Evolutionary conservation across 176 grass and related monocot species (phyloP).

Genomic region (Aechmea fasciata): DNA sequence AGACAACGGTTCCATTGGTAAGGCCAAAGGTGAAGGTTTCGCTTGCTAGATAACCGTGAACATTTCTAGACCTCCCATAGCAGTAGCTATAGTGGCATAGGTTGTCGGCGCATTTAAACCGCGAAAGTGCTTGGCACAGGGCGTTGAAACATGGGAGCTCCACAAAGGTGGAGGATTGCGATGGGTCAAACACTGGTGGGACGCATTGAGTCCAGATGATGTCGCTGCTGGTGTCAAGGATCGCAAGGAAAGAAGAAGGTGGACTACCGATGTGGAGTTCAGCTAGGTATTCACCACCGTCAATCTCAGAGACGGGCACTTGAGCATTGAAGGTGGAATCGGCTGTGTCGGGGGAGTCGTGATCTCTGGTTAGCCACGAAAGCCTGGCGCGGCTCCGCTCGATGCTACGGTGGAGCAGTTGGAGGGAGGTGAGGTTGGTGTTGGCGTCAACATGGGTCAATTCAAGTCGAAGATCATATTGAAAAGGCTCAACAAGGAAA

Average conservation of each 20-base stretch:
- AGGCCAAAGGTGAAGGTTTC: slow-evolving; percentile 45
- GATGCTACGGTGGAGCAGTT: slow-evolving; percentile 44
- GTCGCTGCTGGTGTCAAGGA: slow-evolving; percentile 82
- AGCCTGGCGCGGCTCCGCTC: slow-evolving; percentile 23
- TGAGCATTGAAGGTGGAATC: not conserved
- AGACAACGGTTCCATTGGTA: slow-evolving; percentile 8
- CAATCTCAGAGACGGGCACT: not conserved
- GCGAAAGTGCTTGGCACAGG: slow-evolving; percentile 32
- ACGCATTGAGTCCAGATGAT: slow-evolving; percentile 85
- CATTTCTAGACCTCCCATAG: slow-evolving; percentile 55
- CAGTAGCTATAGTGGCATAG: slow-evolving; percentile 42
- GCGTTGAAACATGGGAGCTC: slow-evolving; percentile 37
- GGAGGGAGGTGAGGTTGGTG: slow-evolving; percentile 21
- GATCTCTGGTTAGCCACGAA: not conserved
- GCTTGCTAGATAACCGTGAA: slow-evolving; percentile 36
- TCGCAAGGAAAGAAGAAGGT: slow-evolving; percentile 35
- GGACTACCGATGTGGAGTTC: slow-evolving; percentile 55
- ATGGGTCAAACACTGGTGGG: slow-evolving; percentile 45
- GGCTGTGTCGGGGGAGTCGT: not conserved
- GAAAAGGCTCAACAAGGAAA: too few species aligned
- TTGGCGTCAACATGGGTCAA: slow-evolving; percentile 46
- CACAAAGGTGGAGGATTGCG: slow-evolving; percentile 42
- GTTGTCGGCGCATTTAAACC: slow-evolving; percentile 22
- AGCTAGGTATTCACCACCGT: slow-evolving; percentile 40
- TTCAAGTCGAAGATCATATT: too few species aligned